Conservation (phyloP, 495 filamentous ascomycete genomes). For the Aspergillus leporis region DNA sequence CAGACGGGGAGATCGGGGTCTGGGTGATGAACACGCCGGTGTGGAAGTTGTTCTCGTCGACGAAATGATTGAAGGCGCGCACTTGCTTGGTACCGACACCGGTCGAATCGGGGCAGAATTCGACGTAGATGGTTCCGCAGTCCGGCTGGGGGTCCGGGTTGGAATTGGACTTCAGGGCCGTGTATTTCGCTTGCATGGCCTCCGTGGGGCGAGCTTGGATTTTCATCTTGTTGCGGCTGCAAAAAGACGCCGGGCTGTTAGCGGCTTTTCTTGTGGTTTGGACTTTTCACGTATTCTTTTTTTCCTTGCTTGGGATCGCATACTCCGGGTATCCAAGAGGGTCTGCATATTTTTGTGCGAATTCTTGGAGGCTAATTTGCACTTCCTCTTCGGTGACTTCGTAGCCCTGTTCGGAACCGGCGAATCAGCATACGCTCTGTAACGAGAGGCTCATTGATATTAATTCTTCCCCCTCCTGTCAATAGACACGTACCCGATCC, state of each 20-base stretch:
- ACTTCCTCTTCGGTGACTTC: constrained; percentile 88
- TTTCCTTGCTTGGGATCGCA: constrained; percentile 23
- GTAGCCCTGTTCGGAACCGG: constrained; percentile 71
- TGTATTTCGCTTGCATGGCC: constrained; percentile 82
- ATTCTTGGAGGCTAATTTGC: constrained; percentile 73
- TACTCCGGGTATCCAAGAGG: constrained; percentile 72
- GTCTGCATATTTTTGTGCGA: constrained; percentile 65
- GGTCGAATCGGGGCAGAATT: constrained; percentile 75
- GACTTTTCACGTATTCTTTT: background rate
- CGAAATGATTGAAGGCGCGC: constrained; percentile 80
- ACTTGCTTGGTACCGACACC: constrained; percentile 87
- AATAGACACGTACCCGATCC: constrained; percentile 63
- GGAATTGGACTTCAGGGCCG: constrained; percentile 59
- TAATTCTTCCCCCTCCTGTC: background rate
- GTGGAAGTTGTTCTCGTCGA: constrained; percentile 73
- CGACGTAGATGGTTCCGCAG: constrained; percentile 88
- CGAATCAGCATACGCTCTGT: constrained; percentile 17
- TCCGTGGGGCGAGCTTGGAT: constrained; percentile 82
- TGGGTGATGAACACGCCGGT: constrained; percentile 86
- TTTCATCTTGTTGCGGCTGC: constrained; percentile 77
- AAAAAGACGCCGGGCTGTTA: background rate
- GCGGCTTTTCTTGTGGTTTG: background rate
- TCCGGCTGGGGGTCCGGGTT: constrained; percentile 67
- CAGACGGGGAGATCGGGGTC: constrained; percentile 78
- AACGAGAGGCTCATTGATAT: too few relatives aligned